Percentiles rank a stretch among this genome's conserved stretches.
These are phyloP conservation scores for Trypanosoma cruzi DNA, from an alignment of 208 protist genomes.

Conservation along the genomic window DNA sequence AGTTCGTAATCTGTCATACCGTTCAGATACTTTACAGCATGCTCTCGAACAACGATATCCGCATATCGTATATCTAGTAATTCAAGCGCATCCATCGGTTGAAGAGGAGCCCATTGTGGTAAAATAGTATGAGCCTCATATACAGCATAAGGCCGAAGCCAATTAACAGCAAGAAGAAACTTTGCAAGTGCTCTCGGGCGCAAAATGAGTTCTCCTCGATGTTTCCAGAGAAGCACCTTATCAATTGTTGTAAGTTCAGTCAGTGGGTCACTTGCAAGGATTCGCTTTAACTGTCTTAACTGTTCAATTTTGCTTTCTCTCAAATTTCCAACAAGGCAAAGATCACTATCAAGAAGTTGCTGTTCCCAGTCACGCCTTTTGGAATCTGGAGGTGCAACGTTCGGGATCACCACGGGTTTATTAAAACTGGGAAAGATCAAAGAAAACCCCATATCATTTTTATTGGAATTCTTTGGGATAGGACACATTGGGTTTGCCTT, in stretches of 20 bases:
- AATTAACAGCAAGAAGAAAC: constrained; percentile 73
- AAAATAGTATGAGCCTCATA: constrained; percentile 61
- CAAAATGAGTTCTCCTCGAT: constrained; percentile 49
- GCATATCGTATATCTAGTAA: constrained; percentile 76
- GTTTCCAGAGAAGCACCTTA: constrained; percentile 73
- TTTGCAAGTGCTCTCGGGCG: constrained; percentile 72
- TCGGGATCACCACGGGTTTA: constrained; percentile 55
- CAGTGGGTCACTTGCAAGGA: constrained; percentile 67
- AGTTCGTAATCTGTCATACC: constrained; percentile 74
- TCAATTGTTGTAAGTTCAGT: constrained; percentile 53
- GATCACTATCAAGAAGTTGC: constrained; percentile 24
- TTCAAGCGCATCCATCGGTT: constrained; percentile 77
- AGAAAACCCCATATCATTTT: constrained; percentile 29
- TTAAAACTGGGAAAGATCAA: constrained; percentile 52
- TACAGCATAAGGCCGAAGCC: constrained; percentile 64
- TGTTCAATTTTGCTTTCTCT: constrained; percentile 51
- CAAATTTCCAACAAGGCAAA: constrained; percentile 29
- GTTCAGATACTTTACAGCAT: constrained; percentile 64
- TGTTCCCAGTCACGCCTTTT: constrained; percentile 31
- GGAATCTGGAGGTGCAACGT: constrained; percentile 34
- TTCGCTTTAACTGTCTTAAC: constrained; percentile 52
- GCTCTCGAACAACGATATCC: constrained; percentile 66
- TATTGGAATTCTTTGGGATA: constrained; percentile 39
- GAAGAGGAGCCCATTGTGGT: constrained; percentile 43
- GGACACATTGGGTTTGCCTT: constrained; percentile 45